A percentile compares a stretch with the other conserved stretches of the same genome.
Conservation (phyloP, 1,139 yeast genomes). For the Diutina pseudorugosa region DNA sequence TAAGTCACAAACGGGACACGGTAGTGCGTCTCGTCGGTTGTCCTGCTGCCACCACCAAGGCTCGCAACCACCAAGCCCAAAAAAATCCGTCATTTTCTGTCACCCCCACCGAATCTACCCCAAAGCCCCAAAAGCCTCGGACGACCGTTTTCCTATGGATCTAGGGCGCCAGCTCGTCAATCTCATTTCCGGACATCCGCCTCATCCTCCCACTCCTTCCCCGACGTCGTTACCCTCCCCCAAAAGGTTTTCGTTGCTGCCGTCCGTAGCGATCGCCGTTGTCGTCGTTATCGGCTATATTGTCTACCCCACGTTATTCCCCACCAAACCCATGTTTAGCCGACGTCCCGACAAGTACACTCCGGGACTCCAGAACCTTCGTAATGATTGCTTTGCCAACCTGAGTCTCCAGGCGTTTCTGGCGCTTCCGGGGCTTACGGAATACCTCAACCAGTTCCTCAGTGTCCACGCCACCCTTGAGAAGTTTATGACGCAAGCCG, state of each 20-base stretch:
- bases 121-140: neutral
- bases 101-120: neutral
- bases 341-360: constrained; percentile 65
- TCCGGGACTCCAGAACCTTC: constrained; percentile 69
- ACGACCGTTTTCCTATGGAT: neutral
- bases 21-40: too few species aligned
- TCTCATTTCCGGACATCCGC: neutral
- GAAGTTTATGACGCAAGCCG: constrained; percentile 14
- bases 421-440: constrained; percentile 49
- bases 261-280: neutral
- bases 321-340: constrained; percentile 22
- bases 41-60: too few species aligned
- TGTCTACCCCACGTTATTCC: constrained; percentile 12
- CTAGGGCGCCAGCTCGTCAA: neutral
- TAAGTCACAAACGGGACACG: too few species aligned
- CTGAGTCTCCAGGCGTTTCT: constrained; percentile 82
- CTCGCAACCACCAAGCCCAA: too few species aligned
- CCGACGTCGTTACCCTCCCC: neutral
- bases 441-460: constrained; percentile 41
- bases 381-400: constrained; percentile 90
- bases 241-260: neutral
- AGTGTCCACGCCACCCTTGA: constrained; percentile 16
- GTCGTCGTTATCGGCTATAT: neutral
- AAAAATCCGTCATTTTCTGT: too few species aligned
- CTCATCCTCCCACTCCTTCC: neutral